Evolutionary conservation across 2,329 filamentous ascomycete genomes (phyloP), one percentile per base, ranked within the genome.

Genomic region (Clonostachys rosea): DNA sequence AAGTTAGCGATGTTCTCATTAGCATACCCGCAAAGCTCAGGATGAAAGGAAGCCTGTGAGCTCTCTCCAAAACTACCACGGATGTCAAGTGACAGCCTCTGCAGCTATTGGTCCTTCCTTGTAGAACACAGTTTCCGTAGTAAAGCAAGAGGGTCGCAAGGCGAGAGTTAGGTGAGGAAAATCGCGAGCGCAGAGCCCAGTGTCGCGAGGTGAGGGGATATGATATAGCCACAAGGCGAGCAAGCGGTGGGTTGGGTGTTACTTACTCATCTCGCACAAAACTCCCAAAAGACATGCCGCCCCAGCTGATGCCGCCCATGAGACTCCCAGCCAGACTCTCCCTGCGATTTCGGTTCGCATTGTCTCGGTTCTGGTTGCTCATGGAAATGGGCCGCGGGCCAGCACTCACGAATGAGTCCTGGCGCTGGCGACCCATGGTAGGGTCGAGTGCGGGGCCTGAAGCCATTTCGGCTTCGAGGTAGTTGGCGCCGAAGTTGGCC

Each of bases 251-350:
- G 24, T 10, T 30, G 24, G 24, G 55, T 41, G 39, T 42, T 49
- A 74, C 92, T 83, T 83, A 99, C 94, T 99, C 94, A 72, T 99
- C 92, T 67, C 89, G 81, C 67, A 99, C 94, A 76, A 95, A 97
- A 62, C 92, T 97, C 52, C 92, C 92, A 54, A 97, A 89, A 9
- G 92, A 97, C 50, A 96, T 83, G 54, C 91, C 92, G 62, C 92
- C 92, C 91, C 92, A 99, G 69, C 91, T 96, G 85, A 96, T 91
- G 58, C 92, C 91, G 53, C 84, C 87, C 70, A 84, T 82, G 49
- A 85, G 66, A 60, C 82, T 86, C 43, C 81, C 81, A 14, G 81
- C 81, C 34, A 85, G 64, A 48, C 76, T 81, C 63, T 86, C 83
- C 56, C 82, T 74, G 52, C 82, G 75, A 46, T 72, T 76, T 51